Base-by-base conservation (phyloP, 2,329 filamentous ascomycete species). In the Truncatella angustata region DNA sequence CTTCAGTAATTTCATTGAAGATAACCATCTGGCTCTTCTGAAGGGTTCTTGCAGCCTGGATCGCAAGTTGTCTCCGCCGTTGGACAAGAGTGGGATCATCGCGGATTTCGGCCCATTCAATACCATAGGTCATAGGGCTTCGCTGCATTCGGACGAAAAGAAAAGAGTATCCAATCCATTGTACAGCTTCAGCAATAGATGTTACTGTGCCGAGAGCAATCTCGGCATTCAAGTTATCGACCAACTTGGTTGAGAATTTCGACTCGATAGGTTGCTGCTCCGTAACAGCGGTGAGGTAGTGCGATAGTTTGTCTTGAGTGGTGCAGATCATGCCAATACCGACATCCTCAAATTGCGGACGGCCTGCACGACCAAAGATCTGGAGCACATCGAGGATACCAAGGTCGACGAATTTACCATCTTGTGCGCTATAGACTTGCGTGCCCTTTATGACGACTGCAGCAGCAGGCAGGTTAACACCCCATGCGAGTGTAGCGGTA, bases 301-400 rank as follows among this genome's bases (percentile, higher is more conserved):
- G 93, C 26, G 87, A 75, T 7, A 99, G 76, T 66, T 92, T 96
- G 69, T 97, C 92, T n/a, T 92, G 88, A 0, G 91, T 96, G 0
- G 95, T 99, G 63, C 91, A 95, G 58, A 99, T 99, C 78, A 97
- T 97, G 57, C 95, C 95, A 60, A 97, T 96, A 77, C 94, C 94
- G 32, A 88, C 94, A 64, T 97, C 94, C 66, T 97, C 92, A 61
- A 97, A 99, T 66, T 99, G 94, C 36, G 95, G 94, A 68, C 94
- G 88, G 77, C 94, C 94, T 54, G 94, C 95, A 80, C 94, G 92
- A 76, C 94, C 94, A 65, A 99, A 99, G 54, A 99, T 99, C 67
- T 99, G 94, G 51, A 99, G 77, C 14, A 99, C 94, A 67, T 99
- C 94, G 2, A 99, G 80, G 58, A 99, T 99, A 3, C 94, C 93